Evolutionary conservation across 2,329 filamentous ascomycete species (phyloP), one percentile per base, ranked within the genome.

Genomic region (Coccinonectria pachysandricola): DNA sequence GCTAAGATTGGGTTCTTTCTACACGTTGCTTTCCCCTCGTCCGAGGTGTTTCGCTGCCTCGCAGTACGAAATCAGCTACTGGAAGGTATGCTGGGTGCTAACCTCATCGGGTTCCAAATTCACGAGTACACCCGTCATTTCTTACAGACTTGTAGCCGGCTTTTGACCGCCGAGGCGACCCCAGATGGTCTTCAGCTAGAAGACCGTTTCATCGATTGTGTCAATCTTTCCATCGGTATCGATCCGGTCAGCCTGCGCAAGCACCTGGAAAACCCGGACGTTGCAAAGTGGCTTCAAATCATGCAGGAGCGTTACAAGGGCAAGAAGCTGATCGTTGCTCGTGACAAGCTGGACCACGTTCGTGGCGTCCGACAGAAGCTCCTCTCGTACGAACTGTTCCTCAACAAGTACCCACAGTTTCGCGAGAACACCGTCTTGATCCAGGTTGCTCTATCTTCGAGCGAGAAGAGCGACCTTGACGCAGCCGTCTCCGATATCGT

Each of bases 1-100:
- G 88, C 88, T 10, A 82, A 93, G 59, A 95, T 96, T 43, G 88
- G 88, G 8, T 91, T 96, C 62, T 96, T 95, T 60, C 62, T 96
- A 10, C 88, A 96, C 50, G 85, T 88, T 15, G 86, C 88, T 0
- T 96, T 96, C 54, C 88, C 88, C 1, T 95, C 88, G 0, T 95
- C 88, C 0, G 88, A 96, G 48, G 85, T 96, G 2, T 96, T 96
- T 59, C 75, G 88, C 24, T 96, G 88, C 52, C 61, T 96, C 12
- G 83, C 88, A 3, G 78, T 85, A 8, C 80, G 88, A 32, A 87
- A 81, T 41, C 73, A 94, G 54, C 69, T 96, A 7, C 69, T 96
- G 2, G 80, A 94, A 43, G 88, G 91, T 29, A 88, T 96, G 65
- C 72, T 96, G 1, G 88, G 88, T 7, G 84, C 91, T 29, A 93